phyloP scores from a whole-genome alignment of 768 basidiomycete genomes.

The Gelatoporia subvermispora region DNA sequence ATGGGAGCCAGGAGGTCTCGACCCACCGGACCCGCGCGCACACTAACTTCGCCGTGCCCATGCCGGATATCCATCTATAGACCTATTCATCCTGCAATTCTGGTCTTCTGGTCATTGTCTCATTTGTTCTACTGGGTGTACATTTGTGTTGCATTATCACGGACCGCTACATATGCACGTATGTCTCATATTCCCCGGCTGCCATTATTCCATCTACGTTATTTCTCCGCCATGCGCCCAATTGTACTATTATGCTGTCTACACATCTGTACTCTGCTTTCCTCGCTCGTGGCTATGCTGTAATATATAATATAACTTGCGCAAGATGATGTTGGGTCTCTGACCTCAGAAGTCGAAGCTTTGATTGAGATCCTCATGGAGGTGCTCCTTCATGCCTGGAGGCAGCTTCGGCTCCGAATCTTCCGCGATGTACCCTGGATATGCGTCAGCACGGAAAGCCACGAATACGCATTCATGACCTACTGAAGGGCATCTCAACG shows the following conservation, averaged over 20 bases:
- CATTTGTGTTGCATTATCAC: neutral
- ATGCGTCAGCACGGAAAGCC: neutral
- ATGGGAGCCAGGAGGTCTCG: constrained; percentile 23
- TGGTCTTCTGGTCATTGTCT: neutral
- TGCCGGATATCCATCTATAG: no score
- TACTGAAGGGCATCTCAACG: constrained; percentile 98
- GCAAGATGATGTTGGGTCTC: constrained; percentile 13
- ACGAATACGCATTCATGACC: constrained; percentile 25
- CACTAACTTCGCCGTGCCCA: no score
- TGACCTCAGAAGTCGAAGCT: constrained; percentile 77
- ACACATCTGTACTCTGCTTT: neutral
- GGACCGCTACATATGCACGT: neutral
- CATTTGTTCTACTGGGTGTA: neutral
- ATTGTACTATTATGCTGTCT: neutral
- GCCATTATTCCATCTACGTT: neutral
- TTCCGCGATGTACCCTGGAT: constrained; percentile 41
- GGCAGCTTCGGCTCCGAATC: constrained; percentile 70
- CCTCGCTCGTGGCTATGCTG: no score
- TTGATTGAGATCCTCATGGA: constrained; percentile 83
- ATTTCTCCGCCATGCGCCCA: neutral
- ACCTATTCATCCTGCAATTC: no score
- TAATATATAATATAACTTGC: neutral
- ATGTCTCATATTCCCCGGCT: neutral
- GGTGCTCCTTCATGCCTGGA: constrained; percentile 82
- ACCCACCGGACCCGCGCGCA: neutral